Evolutionary conservation across 1,284 basidiomycete species (phyloP), one percentile per base, ranked within the genome.

Genomic region (Prillingera fragicola): DNA sequence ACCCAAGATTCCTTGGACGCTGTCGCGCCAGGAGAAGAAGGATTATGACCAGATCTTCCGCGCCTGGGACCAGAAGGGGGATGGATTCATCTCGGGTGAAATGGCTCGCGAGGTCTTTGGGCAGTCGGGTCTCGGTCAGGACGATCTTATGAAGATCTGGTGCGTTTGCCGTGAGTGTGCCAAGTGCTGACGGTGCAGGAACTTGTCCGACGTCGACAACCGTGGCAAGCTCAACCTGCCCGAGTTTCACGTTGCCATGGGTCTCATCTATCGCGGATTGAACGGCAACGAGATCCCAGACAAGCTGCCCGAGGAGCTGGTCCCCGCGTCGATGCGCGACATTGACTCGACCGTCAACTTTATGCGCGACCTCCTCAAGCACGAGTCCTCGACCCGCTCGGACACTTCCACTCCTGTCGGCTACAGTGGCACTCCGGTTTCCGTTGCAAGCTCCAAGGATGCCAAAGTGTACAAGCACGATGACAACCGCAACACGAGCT

Each of bases 231-330:
- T 96, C 45, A 97, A 96, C 64, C 76, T 94, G 33, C 86, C 89
- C 19, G 94, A 98, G 68, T 99, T 99, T 70, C 91, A 98, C 67
- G 87, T 97, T 43, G 95, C 94, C 1, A 99, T 99, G 94, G 92
- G 88, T 48, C 76, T 98, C 45, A 96, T 98, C 65, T 97, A 94
- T 73, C 83, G 94, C 62, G 89, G 81, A 32, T 76, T 96, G 31
- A 96, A 95, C 66, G 94, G 95, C 8, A 94, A 90, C 69, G 80
- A 83, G 3, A 80, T 98, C 34, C 95, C 95, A 1, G 83, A 88
- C 28, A 75, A 79, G 41, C 80, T 97, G 0, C 94, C 94, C 1
- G 71, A 81, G 7, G 95, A 98, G 72, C 81, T 99, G 36, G 77
- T 92, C 5, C 95, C 94, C 1, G 88, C 92, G 1, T 98, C 94